Base-by-base conservation (phyloP, 768 basidiomycete species). In the Lactifluus subvellereus region DNA sequence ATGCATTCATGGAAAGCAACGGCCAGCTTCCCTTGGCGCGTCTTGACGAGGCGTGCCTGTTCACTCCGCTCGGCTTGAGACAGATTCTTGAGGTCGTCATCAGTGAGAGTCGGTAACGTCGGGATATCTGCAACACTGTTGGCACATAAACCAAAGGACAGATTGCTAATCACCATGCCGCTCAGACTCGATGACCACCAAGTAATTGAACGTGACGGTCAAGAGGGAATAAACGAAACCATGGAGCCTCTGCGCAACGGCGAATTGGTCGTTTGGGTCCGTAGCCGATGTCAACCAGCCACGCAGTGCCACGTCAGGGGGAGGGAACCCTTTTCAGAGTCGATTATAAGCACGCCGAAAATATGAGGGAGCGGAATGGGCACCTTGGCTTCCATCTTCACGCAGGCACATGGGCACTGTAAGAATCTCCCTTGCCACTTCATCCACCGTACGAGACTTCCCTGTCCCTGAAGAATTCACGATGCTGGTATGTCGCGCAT, bases 401-500 rank as follows among this genome's bases (percentile, higher is more conserved):
- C 59, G 59, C 2, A 60, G 13, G 16, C 59, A 60, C 59, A 54
- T 60, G 2, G 51, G 59, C 1, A 60, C 59, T 5, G 9, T 47
- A 11, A 60, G 53, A 14, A 54, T 22, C 5, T 11, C 13, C 9
- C 1, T 54, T 0, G 27, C 42, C 20, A 60, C 6, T 54, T 54
- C 18, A 33, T 54, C 52, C 4, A 60, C 53, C 14, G 32, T 47
- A 0, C 53, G 59, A 6, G 53, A 60, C 22, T 60, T 54, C 1
- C 59, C 59, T 0, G 59, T 60, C 13, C 59, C 59, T 18, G 59
- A 20, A 0, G 59, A 60, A 18, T 60, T 54, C 6, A 20, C 8
- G 6, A 47, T 11, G 45, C 51, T 43, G 1, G 53, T 33, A n/a
- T 10, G 43, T 4, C 1, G 45, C n/a, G 45, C 7, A n/a, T 60